Percentiles rank a stretch among this genome's conserved stretches.
Conservation (phyloP, 805 yeast species). For the Barnettozyma sp. region DNA sequence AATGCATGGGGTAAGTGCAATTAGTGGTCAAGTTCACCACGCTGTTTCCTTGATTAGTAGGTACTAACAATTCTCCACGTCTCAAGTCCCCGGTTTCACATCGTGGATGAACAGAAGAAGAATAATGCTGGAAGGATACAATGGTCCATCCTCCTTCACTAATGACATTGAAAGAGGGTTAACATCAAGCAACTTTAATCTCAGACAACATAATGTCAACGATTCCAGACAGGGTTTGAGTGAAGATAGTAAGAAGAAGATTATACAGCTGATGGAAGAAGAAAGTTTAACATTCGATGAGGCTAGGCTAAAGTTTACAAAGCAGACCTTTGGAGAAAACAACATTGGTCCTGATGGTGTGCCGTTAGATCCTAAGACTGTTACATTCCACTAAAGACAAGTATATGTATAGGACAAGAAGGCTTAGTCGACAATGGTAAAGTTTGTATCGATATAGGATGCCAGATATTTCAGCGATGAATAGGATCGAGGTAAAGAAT, state of each 20-base stretch:
- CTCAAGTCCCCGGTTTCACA: constrained; percentile 18
- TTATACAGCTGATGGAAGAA: constrained; percentile 47
- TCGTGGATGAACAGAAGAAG: constrained; percentile 22
- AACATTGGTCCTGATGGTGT: constrained; percentile 58
- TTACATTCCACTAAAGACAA: constrained; percentile 32
- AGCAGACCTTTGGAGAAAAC: constrained; percentile 38
- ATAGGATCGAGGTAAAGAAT: constrained; percentile 22
- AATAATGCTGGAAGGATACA: constrained; percentile 24
- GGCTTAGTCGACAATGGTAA: constrained; percentile 2
- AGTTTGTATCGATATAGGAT: constrained; percentile 25
- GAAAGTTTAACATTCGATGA: constrained; percentile 54
- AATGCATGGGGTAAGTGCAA: constrained; percentile 2
- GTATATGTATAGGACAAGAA: too few relatives aligned
- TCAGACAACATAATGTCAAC: constrained; percentile 37
- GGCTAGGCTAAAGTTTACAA: constrained; percentile 53
- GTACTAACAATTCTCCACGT: background rate
- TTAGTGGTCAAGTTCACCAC: background rate
- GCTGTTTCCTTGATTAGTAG: too few relatives aligned
- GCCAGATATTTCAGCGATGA: constrained; percentile 34
- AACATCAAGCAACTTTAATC: constrained; percentile 50
- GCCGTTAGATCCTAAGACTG: constrained; percentile 61
- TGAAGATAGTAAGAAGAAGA: constrained; percentile 42
- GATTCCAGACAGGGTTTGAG: constrained; percentile 63
- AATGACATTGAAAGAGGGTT: constrained; percentile 55
- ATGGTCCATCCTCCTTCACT: constrained; percentile 28